Conservation (phyloP, 805 yeast species). For the Candida xiaguanensis region DNA sequence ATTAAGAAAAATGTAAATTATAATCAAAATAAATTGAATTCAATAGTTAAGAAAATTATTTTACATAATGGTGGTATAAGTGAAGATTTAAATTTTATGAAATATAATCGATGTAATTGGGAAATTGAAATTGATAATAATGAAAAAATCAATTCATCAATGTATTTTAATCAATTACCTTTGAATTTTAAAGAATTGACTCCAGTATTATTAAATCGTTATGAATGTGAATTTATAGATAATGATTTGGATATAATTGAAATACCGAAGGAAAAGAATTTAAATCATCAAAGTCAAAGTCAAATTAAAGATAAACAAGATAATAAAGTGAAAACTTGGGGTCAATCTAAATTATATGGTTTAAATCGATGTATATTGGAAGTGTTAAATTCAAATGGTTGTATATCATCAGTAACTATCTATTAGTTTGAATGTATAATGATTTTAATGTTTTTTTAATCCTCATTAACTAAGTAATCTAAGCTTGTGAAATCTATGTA, state of each 20-base stretch:
- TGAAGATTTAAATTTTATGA: slow-evolving; percentile 51
- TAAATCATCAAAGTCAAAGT: not conserved
- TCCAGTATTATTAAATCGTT: slow-evolving; percentile 36
- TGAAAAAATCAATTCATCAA: slow-evolving; percentile 15
- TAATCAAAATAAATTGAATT: slow-evolving; percentile 17
- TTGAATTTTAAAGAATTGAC: slow-evolving; percentile 17
- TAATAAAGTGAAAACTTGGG: slow-evolving; percentile 33
- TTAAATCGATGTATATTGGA: slow-evolving; percentile 39
- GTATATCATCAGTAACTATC: slow-evolving; percentile 35
- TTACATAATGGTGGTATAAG: slow-evolving; percentile 49
- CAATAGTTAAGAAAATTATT: slow-evolving; percentile 43
- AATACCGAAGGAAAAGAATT: slow-evolving; percentile 9
- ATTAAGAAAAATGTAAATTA: slow-evolving; percentile 20
- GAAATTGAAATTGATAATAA: slow-evolving; percentile 15
- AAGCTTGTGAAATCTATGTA: too few relatives aligned
- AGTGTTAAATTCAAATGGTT: slow-evolving; percentile 34
- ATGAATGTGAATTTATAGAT: slow-evolving; percentile 37
- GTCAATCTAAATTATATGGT: slow-evolving; percentile 41
- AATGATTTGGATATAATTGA: slow-evolving; percentile 33
- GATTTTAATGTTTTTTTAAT: too few relatives aligned
- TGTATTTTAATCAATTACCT: slow-evolving; percentile 32
- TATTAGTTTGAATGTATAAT: too few relatives aligned
- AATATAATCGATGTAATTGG: slow-evolving; percentile 52
- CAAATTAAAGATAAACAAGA: slow-evolving; percentile 1
- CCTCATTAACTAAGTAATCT: too few relatives aligned